phyloP scores from a whole-genome alignment of 768 basidiomycete species.

The Guyanaporus albipodus region DNA sequence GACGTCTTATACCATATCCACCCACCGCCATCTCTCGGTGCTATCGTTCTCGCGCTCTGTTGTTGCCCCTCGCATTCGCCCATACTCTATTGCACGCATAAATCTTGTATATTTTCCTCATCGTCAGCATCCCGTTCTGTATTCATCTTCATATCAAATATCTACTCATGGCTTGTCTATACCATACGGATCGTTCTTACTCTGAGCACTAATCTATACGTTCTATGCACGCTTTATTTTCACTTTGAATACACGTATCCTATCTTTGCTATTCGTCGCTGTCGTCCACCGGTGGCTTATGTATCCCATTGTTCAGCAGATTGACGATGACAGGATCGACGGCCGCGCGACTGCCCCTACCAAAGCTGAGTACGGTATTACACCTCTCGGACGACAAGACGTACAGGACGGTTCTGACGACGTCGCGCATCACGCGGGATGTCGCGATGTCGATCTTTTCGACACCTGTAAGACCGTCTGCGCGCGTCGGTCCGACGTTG shows the following conservation, averaged over 20 bases:
- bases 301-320: slow-evolving; percentile 58
- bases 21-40: slow-evolving; percentile 8
- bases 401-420: slow-evolving; percentile 57
- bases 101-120: slow-evolving; percentile 16
- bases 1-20: slow-evolving; percentile 6
- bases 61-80: slow-evolving; percentile 16
- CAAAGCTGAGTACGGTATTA: neutral
- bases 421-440: slow-evolving; percentile 68
- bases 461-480: slow-evolving; percentile 62
- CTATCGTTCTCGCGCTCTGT: slow-evolving; percentile 16
- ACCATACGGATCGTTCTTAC: slow-evolving; percentile 13
- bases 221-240: slow-evolving; percentile 17
- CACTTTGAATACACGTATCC: slow-evolving; percentile 8
- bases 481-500: slow-evolving; percentile 87
- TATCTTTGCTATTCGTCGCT: slow-evolving; percentile 14
- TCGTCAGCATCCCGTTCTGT: slow-evolving; percentile 24
- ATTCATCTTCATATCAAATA: slow-evolving; percentile 20
- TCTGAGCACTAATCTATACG: slow-evolving; percentile 29
- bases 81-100: slow-evolving; percentile 27
- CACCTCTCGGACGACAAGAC: slow-evolving; percentile 25
- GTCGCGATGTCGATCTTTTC: slow-evolving; percentile 78
- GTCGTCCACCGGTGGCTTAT: slow-evolving; percentile 45
- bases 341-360: slow-evolving; percentile 45
- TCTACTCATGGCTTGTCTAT: slow-evolving; percentile 28
- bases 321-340: slow-evolving; percentile 44